phyloP scores from a whole-genome alignment of 345 rosid genomes.

The Orychophragmus violaceus region DNA sequence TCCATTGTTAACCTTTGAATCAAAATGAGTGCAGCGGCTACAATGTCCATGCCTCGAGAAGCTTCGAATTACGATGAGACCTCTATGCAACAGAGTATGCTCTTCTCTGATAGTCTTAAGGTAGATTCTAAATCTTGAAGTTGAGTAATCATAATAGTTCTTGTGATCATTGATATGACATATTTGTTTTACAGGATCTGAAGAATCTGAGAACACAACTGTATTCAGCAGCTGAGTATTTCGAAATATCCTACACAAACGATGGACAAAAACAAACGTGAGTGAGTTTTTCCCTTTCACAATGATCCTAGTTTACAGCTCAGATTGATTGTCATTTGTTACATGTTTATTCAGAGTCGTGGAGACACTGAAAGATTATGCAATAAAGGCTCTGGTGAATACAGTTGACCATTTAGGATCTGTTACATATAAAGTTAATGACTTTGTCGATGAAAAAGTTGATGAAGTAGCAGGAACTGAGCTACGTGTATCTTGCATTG shows the following conservation, averaged over 20 bases:
- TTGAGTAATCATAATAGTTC: not conserved
- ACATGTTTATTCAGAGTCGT: conserved; percentile 55
- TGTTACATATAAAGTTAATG: conserved; percentile 77
- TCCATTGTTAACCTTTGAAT: conserved; percentile 15
- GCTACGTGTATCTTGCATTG: conserved; percentile 72
- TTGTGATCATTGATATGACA: not conserved
- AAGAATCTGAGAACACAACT: conserved; percentile 78
- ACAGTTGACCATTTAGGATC: conserved; percentile 97
- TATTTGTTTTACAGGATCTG: conserved; percentile 52
- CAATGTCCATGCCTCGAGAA: conserved; percentile 43
- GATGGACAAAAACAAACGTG: conserved; percentile 83
- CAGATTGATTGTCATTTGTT: not conserved
- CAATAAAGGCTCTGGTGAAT: conserved; percentile 83
- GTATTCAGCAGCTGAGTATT: conserved; percentile 94
- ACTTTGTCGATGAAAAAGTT: conserved; percentile 77
- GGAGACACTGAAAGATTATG: conserved; percentile 89
- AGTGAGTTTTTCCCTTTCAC: conserved; percentile 25
- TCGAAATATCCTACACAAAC: conserved; percentile 71
- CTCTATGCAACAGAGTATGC: conserved; percentile 79
- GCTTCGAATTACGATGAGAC: conserved; percentile 71
- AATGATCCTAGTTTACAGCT: not conserved
- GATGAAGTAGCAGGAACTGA: conserved; percentile 77
- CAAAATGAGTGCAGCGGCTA: conserved; percentile 57
- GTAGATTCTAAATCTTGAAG: conserved; percentile 20
- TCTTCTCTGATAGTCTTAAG: conserved; percentile 84